Evolutionary conservation across 2,329 filamentous ascomycete genomes (phyloP).

Genomic region (Xylaria sp.): DNA sequence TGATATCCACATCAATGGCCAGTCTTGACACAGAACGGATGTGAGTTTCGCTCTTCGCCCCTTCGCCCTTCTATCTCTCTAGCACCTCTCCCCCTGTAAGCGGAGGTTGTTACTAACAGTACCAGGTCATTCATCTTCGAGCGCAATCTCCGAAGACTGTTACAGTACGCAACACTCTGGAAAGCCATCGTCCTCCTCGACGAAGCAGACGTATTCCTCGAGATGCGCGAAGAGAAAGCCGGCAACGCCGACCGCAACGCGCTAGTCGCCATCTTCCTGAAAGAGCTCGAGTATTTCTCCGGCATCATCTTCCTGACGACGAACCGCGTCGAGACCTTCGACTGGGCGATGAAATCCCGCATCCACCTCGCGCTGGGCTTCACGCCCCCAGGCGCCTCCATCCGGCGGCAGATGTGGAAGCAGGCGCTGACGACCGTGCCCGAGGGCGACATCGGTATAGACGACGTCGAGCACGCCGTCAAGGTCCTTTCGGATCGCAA

Average conservation of each 20-base stretch:
- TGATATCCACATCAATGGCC: slow-evolving; percentile 34
- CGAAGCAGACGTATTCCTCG: slow-evolving; percentile 49
- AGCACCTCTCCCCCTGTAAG: not conserved
- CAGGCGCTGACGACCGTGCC: slow-evolving; percentile 22
- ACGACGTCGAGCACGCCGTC: slow-evolving; percentile 8
- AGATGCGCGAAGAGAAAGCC: slow-evolving; percentile 41
- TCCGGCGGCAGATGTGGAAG: slow-evolving; percentile 29
- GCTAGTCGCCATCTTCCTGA: slow-evolving; percentile 50
- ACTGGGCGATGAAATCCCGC: slow-evolving; percentile 55
- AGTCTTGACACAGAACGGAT: slow-evolving; percentile 32
- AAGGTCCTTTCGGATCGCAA: slow-evolving; percentile 20
- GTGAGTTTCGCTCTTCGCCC: slow-evolving; percentile 8
- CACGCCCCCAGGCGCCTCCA: slow-evolving; percentile 20
- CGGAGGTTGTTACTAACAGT: not conserved
- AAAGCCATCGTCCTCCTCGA: slow-evolving; percentile 44
- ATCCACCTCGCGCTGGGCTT: slow-evolving; percentile 54
- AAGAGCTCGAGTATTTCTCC: slow-evolving; percentile 53
- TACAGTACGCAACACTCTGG: slow-evolving; percentile 42
- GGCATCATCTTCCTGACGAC: slow-evolving; percentile 57
- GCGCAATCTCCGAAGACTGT: slow-evolving; percentile 35
- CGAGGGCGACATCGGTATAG: slow-evolving; percentile 26
- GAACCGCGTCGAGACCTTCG: slow-evolving; percentile 55
- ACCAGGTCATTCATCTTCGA: slow-evolving; percentile 35
- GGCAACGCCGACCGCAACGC: slow-evolving; percentile 36
- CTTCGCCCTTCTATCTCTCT: no score